Evolutionary conservation across 1,284 basidiomycete genomes (phyloP).

Genomic region (Porogramme epimiltina): DNA sequence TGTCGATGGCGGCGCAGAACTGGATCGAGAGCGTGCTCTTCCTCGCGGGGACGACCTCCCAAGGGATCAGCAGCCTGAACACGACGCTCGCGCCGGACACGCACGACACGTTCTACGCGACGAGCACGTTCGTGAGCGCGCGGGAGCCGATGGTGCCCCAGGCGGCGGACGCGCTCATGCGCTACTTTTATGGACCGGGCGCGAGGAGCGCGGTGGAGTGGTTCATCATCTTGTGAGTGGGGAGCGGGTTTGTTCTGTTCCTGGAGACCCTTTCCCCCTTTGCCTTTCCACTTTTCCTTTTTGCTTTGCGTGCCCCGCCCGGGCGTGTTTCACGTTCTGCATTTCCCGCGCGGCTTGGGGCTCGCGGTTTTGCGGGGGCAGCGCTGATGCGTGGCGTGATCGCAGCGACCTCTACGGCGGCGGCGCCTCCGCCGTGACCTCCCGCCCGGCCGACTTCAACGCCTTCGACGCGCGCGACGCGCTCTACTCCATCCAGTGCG

Average conservation of each 20-base stretch:
- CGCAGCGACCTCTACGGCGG: constrained; percentile 6
- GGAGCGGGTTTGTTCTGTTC: too few relatives aligned
- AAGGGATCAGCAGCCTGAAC: constrained; percentile 1
- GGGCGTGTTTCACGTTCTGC: too few relatives aligned
- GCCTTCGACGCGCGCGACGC: constrained; percentile 10
- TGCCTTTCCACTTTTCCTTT: too few relatives aligned
- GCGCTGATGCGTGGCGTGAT: not conserved
- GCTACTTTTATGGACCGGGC: constrained; percentile 9
- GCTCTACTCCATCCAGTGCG: constrained; percentile 10
- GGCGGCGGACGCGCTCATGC: constrained; percentile 8
- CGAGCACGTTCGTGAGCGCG: constrained; percentile 10
- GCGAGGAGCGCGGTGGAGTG: not conserved
- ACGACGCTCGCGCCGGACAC: constrained; percentile 4
- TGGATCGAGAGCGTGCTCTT: constrained; percentile 10
- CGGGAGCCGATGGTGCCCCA: not conserved
- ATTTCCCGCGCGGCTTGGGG: too few relatives aligned
- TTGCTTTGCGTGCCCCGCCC: too few relatives aligned
- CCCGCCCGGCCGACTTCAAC: constrained; percentile 2
- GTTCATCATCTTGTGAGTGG: constrained; percentile 9
- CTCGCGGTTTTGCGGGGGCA: not conserved
- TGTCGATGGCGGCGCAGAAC: constrained; percentile 2
- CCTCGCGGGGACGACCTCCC: constrained; percentile 5
- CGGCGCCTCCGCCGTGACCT: constrained; percentile 4
- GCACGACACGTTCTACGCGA: constrained; percentile 10
- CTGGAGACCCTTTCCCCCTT: too few relatives aligned